Evolutionary conservation across 139 green algal species (phyloP), one percentile per base, ranked within the genome.

Genomic region (Penium margaritaceum): DNA sequence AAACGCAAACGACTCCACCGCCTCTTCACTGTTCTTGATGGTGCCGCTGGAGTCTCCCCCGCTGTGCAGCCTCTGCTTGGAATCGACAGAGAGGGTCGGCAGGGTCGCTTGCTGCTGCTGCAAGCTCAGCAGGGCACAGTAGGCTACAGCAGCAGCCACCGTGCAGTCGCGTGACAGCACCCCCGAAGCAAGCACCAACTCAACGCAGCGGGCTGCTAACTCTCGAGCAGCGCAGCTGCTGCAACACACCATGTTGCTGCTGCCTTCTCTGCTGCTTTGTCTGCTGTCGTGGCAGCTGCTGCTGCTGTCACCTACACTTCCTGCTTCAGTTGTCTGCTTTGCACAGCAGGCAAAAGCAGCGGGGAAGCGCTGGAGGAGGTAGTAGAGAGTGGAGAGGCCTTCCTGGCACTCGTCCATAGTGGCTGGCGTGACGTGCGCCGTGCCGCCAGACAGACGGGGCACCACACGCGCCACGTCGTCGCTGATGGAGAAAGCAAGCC

Each of bases 321-420:
- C n/a, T 0, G n/a, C 47, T 34, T 66, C 9, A 19, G 1, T 66
- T 17, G 19, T n/a, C n/a, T n/a, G n/a, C n/a, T n/a, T n/a, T n/a
- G n/a, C n/a, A n/a, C n/a, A n/a, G n/a, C n/a, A 2, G 3, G 21
- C 30, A 3, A 76, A 76, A 27, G 70, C 1, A 1, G 62, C 34
- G 7, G 36, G 57, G 41, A 54, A 77, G 15, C 38, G 33, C 34
- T 77, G 73, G 17, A 77, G 73, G 21, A 80, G 65, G 64, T 67
- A 76, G 39, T 77, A 80, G 32, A 80, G 64, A 9, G 64, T 24
- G 24, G 73, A 80, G 15, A 80, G 73, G 27, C 66, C 63, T 38
- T 80, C 73, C 24, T 80, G 73, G 54, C 73, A 77, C 38, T 69
- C 36, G 34, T 80, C 73, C 73, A 80, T 80, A 19, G 15, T 44